Percentiles rank a stretch among this genome's conserved stretches.
Conservation (phyloP, 2,329 filamentous ascomycete species). For the Bipolaris victoriae region DNA sequence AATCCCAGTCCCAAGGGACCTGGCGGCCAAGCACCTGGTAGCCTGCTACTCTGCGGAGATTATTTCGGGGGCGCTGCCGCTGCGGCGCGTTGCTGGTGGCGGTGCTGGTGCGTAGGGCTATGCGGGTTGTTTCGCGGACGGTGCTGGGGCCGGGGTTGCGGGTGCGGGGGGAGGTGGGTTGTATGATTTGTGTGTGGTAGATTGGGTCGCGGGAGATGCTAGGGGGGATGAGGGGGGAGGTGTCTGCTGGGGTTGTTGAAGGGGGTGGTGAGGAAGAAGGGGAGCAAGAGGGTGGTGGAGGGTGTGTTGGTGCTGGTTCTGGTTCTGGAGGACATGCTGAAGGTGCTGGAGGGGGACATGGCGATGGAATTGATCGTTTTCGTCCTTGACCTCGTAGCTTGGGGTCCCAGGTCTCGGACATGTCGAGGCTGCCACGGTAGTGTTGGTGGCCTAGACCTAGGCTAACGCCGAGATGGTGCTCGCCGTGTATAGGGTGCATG, state of each 20-base stretch:
- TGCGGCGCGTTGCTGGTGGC: conserved; percentile 9
- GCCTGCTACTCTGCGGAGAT: conserved; percentile 37
- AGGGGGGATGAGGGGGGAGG: neutral
- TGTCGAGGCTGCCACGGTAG: conserved; percentile 3
- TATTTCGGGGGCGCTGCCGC: conserved; percentile 9
- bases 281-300: conserved; percentile 2
- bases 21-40: conserved; percentile 40
- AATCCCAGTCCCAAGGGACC: conserved; percentile 46
- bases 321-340: conserved; percentile 9
- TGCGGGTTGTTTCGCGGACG: conserved; percentile 35
- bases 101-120: conserved; percentile 28
- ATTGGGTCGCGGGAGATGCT: conserved; percentile 26
- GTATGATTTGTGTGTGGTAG: conserved; percentile 41
- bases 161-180: conserved; percentile 14
- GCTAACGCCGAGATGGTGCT: conserved; percentile 12
- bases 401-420: conserved; percentile 3
- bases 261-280: neutral
- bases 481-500: conserved; percentile 30
- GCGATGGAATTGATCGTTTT: conserved; percentile 20
- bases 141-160: conserved; percentile 2
- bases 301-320: conserved; percentile 7
- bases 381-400: conserved; percentile 31
- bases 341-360: conserved; percentile 25
- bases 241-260: neutral
- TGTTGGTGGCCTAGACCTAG: conserved; percentile 12